Evolutionary conservation across 2,329 filamentous ascomycete species (phyloP).

Genomic region (Penicillium sp.): DNA sequence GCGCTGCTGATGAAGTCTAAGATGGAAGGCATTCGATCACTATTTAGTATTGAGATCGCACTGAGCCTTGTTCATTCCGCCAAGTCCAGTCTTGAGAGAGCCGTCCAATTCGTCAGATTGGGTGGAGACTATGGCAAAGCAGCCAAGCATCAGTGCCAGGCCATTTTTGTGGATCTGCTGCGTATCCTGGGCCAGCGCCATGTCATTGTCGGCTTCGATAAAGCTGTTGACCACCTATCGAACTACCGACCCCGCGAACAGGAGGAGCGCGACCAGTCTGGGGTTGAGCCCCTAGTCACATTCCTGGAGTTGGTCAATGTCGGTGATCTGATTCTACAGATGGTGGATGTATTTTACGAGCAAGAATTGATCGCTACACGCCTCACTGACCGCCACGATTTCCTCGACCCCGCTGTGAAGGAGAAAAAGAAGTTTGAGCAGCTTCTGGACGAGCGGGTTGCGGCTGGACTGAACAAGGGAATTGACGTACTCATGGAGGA

Average conservation of each 20-base stretch:
- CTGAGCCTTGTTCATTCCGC: constrained; percentile 84
- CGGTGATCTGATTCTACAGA: constrained; percentile 94
- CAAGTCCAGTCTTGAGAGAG: constrained; percentile 82
- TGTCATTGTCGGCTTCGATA: constrained; percentile 89
- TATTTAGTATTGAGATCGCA: constrained; percentile 96
- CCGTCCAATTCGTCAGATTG: constrained; percentile 76
- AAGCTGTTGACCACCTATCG: constrained; percentile 85
- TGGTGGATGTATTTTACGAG: constrained; percentile 98
- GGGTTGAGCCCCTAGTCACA: constrained; percentile 86
- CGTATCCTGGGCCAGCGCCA: constrained; percentile 82
- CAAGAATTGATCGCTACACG: constrained; percentile 83
- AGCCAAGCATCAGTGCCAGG: constrained; percentile 82
- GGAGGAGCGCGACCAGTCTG: constrained; percentile 62
- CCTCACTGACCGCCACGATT: constrained; percentile 89
- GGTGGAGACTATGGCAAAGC: constrained; percentile 78
- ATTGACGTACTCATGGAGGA: constrained; percentile 99
- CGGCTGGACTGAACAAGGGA: constrained; percentile 92
- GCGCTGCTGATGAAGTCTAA: constrained; percentile 96
- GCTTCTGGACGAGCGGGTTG: constrained; percentile 95
- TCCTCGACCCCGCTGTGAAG: constrained; percentile 84
- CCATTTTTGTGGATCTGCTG: constrained; percentile 81
- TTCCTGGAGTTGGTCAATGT: constrained; percentile 98
- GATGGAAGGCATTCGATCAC: constrained; percentile 87
- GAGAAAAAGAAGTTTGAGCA: constrained; percentile 99
- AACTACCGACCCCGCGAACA: constrained; percentile 83